Base-by-base conservation (phyloP, 441 rosid genomes). In the Macaranga tanarius region DNA sequence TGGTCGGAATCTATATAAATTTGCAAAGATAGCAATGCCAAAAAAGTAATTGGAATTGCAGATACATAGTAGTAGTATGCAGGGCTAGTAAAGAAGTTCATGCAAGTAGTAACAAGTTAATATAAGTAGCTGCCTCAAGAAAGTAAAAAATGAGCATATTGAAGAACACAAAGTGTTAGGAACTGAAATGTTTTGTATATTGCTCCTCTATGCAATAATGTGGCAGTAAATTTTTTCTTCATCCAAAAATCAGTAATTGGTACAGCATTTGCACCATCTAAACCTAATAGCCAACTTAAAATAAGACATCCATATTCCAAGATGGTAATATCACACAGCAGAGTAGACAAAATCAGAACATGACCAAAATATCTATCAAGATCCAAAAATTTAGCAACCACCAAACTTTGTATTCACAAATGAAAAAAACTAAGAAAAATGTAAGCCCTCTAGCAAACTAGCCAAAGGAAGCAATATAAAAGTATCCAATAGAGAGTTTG, bases 111-210 rank as follows among this genome's bases (percentile, higher is more conserved):
- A n/a, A n/a, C n/a, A n/a, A n/a, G n/a, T n/a, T n/a, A n/a, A n/a
- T n/a, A n/a, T n/a, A n/a, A n/a, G n/a, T n/a, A 75, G 96, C 95
- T 88, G 90, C 85, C 85, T n/a, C 66, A 69, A 69, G 65, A 62
- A 79, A 75, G 47, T 62, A 59, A 19, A 45, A 1, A 58, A 44
- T 68, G 48, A 72, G 47, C 5, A 55, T 40, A 17, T n/a, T 5
- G 0, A 38, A 20, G 22, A 12, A 17, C 3, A 12, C 63, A 3
- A 26, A n/a, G 51, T 26, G 45, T 26, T 34, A n/a, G 66, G 55
- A 62, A 61, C 20, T n/a, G 1, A 26, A 12, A 2, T 56, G 16
- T 17, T 44, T 45, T 26, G 23, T 8, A 65, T 0, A 23, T 25
- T 45, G 73, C 52, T 70, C 63, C 51, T 58, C n/a, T n/a, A 2